Percentiles rank a stretch among this genome's conserved stretches.
These are phyloP conservation scores for Coffea humblotiana DNA, from an alignment of 305 asterid genomes.

Conservation along the genomic window DNA sequence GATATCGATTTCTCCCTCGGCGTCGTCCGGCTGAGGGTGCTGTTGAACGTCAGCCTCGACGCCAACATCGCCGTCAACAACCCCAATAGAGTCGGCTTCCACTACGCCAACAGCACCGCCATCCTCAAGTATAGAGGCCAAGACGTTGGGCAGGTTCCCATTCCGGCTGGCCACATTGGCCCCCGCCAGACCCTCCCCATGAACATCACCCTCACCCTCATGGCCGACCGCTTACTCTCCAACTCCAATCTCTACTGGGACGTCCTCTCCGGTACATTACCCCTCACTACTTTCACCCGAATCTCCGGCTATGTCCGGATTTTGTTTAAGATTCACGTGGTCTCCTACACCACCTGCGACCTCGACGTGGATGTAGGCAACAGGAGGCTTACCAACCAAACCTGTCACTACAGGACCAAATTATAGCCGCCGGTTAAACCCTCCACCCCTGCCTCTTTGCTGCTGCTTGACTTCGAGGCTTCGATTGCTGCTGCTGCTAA, in stretches of 20 bases:
- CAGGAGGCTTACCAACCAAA: slow-evolving; percentile 47
- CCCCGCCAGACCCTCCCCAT: slow-evolving; percentile 43
- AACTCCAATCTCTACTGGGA: slow-evolving; percentile 48
- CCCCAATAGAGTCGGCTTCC: slow-evolving; percentile 80
- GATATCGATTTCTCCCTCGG: slow-evolving; percentile 49
- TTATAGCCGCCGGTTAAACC: slow-evolving; percentile 18
- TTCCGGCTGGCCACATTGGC: slow-evolving; percentile 54
- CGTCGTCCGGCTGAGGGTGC: slow-evolving; percentile 32
- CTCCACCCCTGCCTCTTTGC: too few species aligned
- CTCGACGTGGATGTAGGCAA: slow-evolving; percentile 35
- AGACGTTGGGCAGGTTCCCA: slow-evolving; percentile 67
- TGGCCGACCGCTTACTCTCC: slow-evolving; percentile 76
- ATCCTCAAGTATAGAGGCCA: slow-evolving; percentile 55
- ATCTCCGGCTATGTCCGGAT: slow-evolving; percentile 63
- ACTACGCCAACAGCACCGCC: slow-evolving; percentile 50
- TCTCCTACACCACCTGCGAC: slow-evolving; percentile 60
- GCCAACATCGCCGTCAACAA: slow-evolving; percentile 45
- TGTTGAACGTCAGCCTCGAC: slow-evolving; percentile 57
- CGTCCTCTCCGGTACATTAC: slow-evolving; percentile 49
- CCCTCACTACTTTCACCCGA: slow-evolving; percentile 54
- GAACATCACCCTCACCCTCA: slow-evolving; percentile 61
- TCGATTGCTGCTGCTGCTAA: too few species aligned
- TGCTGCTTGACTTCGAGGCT: too few species aligned
- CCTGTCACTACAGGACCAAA: slow-evolving; percentile 61
- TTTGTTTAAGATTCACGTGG: slow-evolving; percentile 53